Evolutionary conservation across 176 grass and related monocot species (phyloP).

Genomic region (Pharus latifolius): DNA sequence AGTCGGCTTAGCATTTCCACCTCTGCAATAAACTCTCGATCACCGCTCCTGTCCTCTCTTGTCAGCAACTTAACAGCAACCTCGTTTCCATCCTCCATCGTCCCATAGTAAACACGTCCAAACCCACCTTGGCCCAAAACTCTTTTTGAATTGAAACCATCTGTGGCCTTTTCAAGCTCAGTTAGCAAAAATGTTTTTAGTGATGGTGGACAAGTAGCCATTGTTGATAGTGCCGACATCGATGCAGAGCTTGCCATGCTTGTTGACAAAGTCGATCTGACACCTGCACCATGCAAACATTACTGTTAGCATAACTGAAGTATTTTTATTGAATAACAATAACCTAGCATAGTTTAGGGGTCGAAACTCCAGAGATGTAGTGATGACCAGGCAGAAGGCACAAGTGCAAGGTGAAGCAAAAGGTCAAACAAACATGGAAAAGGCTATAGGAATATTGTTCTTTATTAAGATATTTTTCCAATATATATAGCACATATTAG

Average conservation of each 20-base stretch:
- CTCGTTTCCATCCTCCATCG: slow-evolving; percentile 53
- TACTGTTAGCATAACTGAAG: slow-evolving; percentile 1
- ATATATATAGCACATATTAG: background rate
- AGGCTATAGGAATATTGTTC: background rate
- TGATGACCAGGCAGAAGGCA: background rate
- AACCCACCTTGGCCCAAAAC: slow-evolving; percentile 91
- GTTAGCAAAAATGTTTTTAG: slow-evolving; percentile 67
- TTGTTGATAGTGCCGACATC: slow-evolving; percentile 54
- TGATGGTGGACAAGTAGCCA: slow-evolving; percentile 54
- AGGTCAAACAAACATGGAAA: background rate
- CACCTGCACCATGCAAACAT: slow-evolving; percentile 31
- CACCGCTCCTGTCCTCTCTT: slow-evolving; percentile 63
- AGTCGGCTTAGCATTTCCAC: slow-evolving; percentile 91
- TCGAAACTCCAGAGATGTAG: background rate
- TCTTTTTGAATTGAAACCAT: slow-evolving; percentile 60
- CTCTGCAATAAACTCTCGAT: slow-evolving; percentile 87
- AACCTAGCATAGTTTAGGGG: background rate
- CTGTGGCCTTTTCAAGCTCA: slow-evolving; percentile 78
- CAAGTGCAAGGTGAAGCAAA: background rate
- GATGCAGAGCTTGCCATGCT: slow-evolving; percentile 61
- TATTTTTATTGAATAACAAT: background rate
- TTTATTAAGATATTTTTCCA: background rate
- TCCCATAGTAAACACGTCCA: slow-evolving; percentile 77
- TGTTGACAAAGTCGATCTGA: slow-evolving; percentile 55
- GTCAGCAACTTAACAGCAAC: slow-evolving; percentile 96